Conservation (phyloP, 1,139 yeast genomes). For the Pichia sp. region DNA sequence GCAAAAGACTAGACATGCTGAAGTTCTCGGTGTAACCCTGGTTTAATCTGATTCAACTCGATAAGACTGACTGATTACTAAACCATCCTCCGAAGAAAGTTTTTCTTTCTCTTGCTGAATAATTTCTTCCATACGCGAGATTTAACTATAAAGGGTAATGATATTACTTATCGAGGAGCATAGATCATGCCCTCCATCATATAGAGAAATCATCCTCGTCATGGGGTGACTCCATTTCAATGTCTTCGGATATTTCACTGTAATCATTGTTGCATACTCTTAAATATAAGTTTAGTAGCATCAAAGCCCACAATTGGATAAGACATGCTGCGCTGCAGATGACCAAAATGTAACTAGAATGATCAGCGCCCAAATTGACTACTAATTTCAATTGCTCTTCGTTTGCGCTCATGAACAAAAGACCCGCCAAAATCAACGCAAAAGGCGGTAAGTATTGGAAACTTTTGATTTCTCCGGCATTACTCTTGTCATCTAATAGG, state of each 20-base stretch:
- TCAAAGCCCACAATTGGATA: constrained; percentile 56
- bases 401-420: constrained; percentile 83
- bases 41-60: neutral
- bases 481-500: constrained; percentile 49
- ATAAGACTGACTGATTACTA: too few species aligned
- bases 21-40: neutral
- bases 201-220: too few species aligned
- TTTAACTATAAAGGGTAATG: too few species aligned
- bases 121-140: too few species aligned
- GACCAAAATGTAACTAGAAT: constrained; percentile 73
- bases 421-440: constrained; percentile 68
- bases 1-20: constrained; percentile 74
- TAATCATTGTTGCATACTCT: constrained; percentile 29
- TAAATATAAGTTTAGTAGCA: constrained; percentile 50
- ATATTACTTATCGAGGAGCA: too few species aligned
- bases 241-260: neutral
- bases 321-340: constrained; percentile 68
- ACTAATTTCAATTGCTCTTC: constrained; percentile 79
- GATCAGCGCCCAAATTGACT: constrained; percentile 70
- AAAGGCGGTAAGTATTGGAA: constrained; percentile 85
- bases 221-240: neutral
- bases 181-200: too few species aligned
- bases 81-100: too few species aligned
- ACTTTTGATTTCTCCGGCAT: constrained; percentile 41
- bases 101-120: too few species aligned